phyloP scores from a whole-genome alignment of 2,329 filamentous ascomycete genomes.

The Arachnomyces sp. region DNA sequence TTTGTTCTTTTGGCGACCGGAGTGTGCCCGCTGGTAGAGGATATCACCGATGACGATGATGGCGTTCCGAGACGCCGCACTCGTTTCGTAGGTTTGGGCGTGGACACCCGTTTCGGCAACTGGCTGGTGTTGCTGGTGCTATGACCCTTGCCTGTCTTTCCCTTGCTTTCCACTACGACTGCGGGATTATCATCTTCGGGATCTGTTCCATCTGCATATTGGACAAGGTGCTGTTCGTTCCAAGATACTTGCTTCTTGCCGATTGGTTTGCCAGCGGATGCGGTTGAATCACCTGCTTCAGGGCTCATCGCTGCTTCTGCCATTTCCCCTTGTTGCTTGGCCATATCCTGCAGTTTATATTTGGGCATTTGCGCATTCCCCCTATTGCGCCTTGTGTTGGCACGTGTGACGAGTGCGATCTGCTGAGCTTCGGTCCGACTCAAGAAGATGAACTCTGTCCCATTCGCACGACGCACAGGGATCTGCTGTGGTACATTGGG shows the following conservation, averaged over 20 bases:
- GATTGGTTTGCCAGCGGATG: too few relatives aligned
- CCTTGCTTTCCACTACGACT: constrained; percentile 16
- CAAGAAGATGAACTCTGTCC: constrained; percentile 39
- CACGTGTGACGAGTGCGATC: constrained; percentile 33
- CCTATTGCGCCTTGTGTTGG: constrained; percentile 37
- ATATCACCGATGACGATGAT: constrained; percentile 10
- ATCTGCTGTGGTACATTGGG: constrained; percentile 30
- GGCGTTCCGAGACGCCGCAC: constrained; percentile 16
- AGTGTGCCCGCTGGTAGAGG: constrained; percentile 7
- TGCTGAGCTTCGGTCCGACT: constrained; percentile 36
- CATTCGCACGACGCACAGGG: constrained; percentile 36
- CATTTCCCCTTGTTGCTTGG: constrained; percentile 11
- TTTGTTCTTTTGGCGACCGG: constrained; percentile 27
- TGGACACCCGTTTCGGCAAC: too few relatives aligned
- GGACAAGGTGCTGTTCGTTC: constrained; percentile 31
- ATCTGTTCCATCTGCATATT: constrained; percentile 24
- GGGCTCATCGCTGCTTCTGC: too few relatives aligned
- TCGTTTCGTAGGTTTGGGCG: constrained; percentile 13
- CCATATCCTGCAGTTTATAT: constrained; percentile 20
- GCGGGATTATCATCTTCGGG: constrained; percentile 9
- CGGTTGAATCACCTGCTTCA: too few relatives aligned
- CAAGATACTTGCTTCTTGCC: constrained; percentile 27
- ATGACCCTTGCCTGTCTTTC: constrained; percentile 11
- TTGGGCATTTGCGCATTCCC: constrained; percentile 30
- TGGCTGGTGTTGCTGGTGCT: constrained; percentile 14